These are phyloP conservation scores for Aspergillus candidus DNA, from an alignment of 2,329 filamentous ascomycete genomes.

Conservation along the genomic window DNA sequence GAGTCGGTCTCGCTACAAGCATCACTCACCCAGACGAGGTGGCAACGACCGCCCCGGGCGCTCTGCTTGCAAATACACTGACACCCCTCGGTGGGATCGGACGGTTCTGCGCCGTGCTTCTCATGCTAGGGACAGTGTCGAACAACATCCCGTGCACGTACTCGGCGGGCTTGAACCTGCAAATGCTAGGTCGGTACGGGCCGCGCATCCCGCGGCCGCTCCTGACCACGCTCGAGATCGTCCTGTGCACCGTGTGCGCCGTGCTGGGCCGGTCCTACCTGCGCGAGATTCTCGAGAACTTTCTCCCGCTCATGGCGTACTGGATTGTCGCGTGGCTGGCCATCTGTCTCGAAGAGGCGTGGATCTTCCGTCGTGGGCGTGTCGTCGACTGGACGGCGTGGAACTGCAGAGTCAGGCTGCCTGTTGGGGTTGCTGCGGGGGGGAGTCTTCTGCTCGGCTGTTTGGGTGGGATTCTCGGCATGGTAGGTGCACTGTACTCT, in stretches of 20 bases:
- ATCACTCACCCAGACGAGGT: slow-evolving; percentile 22
- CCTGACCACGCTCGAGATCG: slow-evolving; percentile 36
- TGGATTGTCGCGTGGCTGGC: slow-evolving; percentile 38
- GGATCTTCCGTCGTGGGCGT: slow-evolving; percentile 33
- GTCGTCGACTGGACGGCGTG: slow-evolving; percentile 36
- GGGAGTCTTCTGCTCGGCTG: slow-evolving; percentile 29
- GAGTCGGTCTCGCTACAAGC: slow-evolving; percentile 36
- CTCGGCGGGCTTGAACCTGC: slow-evolving; percentile 37
- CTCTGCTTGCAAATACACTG: slow-evolving; percentile 31
- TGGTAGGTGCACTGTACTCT: slow-evolving; percentile 18
- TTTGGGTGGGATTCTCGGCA: slow-evolving; percentile 33
- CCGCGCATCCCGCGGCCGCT: slow-evolving; percentile 35
- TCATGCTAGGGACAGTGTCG: slow-evolving; percentile 35
- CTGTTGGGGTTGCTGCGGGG: slow-evolving; percentile 35
- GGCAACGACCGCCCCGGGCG: slow-evolving; percentile 25
- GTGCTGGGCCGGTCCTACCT: slow-evolving; percentile 37
- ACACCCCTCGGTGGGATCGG: slow-evolving; percentile 34
- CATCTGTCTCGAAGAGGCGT: slow-evolving; percentile 36
- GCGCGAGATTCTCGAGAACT: slow-evolving; percentile 39
- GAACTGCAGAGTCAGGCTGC: slow-evolving; percentile 29
- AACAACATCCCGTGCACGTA: slow-evolving; percentile 41
- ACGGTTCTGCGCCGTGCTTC: slow-evolving; percentile 36
- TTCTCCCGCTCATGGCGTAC: slow-evolving; percentile 42
- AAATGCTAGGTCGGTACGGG: slow-evolving; percentile 32
- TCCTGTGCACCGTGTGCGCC: slow-evolving; percentile 38